A percentile compares a stretch with the other conserved stretches of the same genome.
Conservation (phyloP, 2,329 filamentous ascomycete species). For the Cladosporium sp. region DNA sequence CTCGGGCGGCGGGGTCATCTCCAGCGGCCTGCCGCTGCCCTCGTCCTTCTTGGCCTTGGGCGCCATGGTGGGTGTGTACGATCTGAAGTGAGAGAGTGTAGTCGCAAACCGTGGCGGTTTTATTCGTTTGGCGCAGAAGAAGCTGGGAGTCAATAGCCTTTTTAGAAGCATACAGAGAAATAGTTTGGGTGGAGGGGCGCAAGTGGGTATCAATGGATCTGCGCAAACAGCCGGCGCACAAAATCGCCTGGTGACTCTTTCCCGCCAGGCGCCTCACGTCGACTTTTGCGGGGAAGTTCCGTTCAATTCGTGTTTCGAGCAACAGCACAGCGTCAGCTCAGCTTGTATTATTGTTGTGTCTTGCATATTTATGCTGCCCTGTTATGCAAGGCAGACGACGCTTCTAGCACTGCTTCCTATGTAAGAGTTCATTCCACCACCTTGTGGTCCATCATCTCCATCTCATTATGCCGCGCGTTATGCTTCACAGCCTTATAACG, state of each 20-base stretch:
- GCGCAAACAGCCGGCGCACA: constrained; percentile 4
- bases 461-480: background rate
- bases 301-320: background rate
- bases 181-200: constrained; percentile 5
- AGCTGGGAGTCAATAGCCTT: constrained; percentile 4
- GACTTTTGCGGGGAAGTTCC: constrained; percentile 1
- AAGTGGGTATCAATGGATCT: constrained; percentile 11
- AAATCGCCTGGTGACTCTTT: constrained; percentile 11
- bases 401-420: background rate
- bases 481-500: background rate
- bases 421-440: background rate
- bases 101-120: background rate
- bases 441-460: background rate
- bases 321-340: background rate
- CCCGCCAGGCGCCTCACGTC: background rate
- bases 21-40: constrained; percentile 40
- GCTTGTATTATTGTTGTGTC: background rate
- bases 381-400: background rate
- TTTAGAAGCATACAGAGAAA: constrained; percentile 12
- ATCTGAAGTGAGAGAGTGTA: constrained; percentile 8
- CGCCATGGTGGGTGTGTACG: constrained; percentile 24
- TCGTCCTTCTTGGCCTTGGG: constrained; percentile 32
- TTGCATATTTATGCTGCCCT: background rate
- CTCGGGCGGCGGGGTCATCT: constrained; percentile 56
- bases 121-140: constrained; percentile 4